phyloP scores from a whole-genome alignment of 2,329 filamentous ascomycete species.

The Clarireedia homoeocarpa region DNA sequence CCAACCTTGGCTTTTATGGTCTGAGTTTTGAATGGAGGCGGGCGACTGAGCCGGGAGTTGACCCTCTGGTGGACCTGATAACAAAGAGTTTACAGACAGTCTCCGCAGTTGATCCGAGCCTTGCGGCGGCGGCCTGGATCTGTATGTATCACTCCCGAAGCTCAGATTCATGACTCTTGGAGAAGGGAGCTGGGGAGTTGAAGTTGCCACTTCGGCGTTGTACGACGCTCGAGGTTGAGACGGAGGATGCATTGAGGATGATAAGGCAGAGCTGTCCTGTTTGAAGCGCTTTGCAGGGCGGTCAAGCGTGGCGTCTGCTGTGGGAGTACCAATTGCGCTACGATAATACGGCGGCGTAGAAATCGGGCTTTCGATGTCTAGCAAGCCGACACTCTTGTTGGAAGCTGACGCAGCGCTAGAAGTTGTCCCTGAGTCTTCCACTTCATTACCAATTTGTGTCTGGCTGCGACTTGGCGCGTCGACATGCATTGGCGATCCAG shows the following conservation, averaged over 20 bases:
- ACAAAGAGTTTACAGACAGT: slow-evolving; percentile 58
- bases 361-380: slow-evolving; percentile 13
- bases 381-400: slow-evolving; percentile 10
- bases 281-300: slow-evolving; percentile 20
- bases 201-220: background rate
- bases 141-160: background rate
- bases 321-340: slow-evolving; percentile 8
- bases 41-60: background rate
- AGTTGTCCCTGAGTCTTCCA: slow-evolving; percentile 19
- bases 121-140: background rate
- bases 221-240: background rate
- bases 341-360: slow-evolving; percentile 13
- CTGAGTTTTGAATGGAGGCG: background rate
- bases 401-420: slow-evolving; percentile 12
- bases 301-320: slow-evolving; percentile 3
- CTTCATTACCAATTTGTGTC: slow-evolving; percentile 9
- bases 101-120: slow-evolving; percentile 37
- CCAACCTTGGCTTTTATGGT: slow-evolving; percentile 2
- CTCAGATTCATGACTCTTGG: too few relatives aligned
- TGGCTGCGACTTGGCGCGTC: slow-evolving; percentile 11
- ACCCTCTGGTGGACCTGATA: slow-evolving; percentile 41
- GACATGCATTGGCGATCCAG: slow-evolving; percentile 1
- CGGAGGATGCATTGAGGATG: slow-evolving; percentile 1
- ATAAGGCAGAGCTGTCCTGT: slow-evolving; percentile 8
- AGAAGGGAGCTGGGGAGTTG: too few relatives aligned